Evolutionary conservation across 441 rosid genomes (phyloP), one percentile per base, ranked within the genome.

Genomic region (Brassica balearica): DNA sequence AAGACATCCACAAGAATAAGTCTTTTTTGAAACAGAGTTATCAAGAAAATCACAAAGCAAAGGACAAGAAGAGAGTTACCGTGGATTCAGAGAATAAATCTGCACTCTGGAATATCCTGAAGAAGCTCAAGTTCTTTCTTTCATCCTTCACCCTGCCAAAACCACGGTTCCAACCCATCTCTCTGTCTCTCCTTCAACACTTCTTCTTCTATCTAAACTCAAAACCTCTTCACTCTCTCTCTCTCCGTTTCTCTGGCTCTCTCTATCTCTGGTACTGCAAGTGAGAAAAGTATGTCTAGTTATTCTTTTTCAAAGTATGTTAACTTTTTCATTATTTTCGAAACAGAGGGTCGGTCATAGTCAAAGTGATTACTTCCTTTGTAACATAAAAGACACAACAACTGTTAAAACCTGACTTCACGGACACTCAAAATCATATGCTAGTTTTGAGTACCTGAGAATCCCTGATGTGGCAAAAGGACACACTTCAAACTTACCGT

Each of bases 21-120:
- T 46, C 53, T 46, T 46, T 46, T 48, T 48, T 51, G 3, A 51
- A 51, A 51, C 58, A 51, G 53, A n/a, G 17, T 8, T 67, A 58
- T 56, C 46, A 58, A 75, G 68, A 75, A 66, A 56, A 14, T 1
- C 34, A 7, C 67, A 14, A 41, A 59, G 5, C 29, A 10, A 38
- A 34, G 27, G 6, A 5, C 0, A 65, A 36, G 19, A 69, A 63
- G 11, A 71, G 53, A 29, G 22, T 72, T 73, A 79, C 82, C 78
- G 68, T 68, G 71, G 4, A 2, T 15, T 73, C 78, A 25, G 78
- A 68, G 4, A 74, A 73, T 9, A 79, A 5, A 62, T 79, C 66
- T 73, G 71, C 25, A 14, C 25, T 38, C 19, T 61, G 74, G 11
- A 79, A 73, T 2, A 73, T 63, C 74, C 68, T 79, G 78, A 36